Percentiles rank a stretch among this genome's conserved stretches.
phyloP scores from a whole-genome alignment of 2,329 filamentous ascomycete genomes.

The Clonostachys rhizophaga region DNA sequence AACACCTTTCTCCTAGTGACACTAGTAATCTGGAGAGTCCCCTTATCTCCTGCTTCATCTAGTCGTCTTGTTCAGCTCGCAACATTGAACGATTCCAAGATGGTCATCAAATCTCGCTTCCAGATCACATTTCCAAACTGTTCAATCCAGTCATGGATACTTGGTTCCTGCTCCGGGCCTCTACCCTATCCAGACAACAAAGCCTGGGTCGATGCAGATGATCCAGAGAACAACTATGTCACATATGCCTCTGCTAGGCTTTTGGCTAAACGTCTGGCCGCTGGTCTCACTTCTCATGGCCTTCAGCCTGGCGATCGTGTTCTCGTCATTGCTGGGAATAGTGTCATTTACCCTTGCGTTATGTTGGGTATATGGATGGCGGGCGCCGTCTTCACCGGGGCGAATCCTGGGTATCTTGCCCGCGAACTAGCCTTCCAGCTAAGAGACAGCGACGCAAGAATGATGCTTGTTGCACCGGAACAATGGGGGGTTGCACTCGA shows the following conservation, averaged over 20 bases:
- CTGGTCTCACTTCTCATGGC: slow-evolving; percentile 60
- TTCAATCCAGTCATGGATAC: slow-evolving; percentile 52
- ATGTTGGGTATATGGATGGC: slow-evolving; percentile 74
- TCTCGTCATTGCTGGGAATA: slow-evolving; percentile 70
- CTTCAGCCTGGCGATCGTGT: slow-evolving; percentile 66
- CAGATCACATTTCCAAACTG: slow-evolving; percentile 33
- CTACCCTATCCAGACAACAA: slow-evolving; percentile 30
- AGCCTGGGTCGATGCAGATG: slow-evolving; percentile 59
- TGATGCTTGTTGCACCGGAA: slow-evolving; percentile 59
- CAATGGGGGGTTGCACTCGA: slow-evolving; percentile 60
- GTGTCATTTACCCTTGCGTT: slow-evolving; percentile 65
- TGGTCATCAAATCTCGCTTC: slow-evolving; percentile 45
- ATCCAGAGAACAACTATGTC: slow-evolving; percentile 63
- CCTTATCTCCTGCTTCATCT: no score
- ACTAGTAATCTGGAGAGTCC: no score
- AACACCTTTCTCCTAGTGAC: no score
- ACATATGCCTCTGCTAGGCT: slow-evolving; percentile 61
- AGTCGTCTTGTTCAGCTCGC: no score
- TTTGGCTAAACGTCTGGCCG: slow-evolving; percentile 68
- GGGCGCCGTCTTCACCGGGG: slow-evolving; percentile 72
- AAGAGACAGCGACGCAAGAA: slow-evolving; percentile 62
- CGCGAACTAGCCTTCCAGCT: slow-evolving; percentile 74
- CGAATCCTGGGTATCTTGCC: slow-evolving; percentile 63
- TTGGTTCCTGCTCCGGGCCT: slow-evolving; percentile 37
- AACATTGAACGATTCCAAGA: slow-evolving; percentile 10